A percentile compares a stretch with the other conserved stretches of the same genome.
Evolutionary conservation across 1,284 basidiomycete genomes (phyloP).

Genomic region (Coriolopsis trogii): DNA sequence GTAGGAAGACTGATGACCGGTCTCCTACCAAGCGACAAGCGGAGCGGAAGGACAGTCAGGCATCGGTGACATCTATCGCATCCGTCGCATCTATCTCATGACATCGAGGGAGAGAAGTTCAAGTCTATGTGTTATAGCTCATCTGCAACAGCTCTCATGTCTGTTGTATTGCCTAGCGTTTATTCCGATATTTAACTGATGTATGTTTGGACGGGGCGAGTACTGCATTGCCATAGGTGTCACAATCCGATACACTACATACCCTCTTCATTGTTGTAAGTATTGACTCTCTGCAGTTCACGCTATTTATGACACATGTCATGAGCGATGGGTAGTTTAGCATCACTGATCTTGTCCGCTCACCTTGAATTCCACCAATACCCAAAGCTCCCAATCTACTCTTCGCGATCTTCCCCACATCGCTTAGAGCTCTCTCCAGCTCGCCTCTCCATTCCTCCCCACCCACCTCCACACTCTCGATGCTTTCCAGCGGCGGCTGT

Average conservation of each 20-base stretch:
- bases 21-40: conserved; percentile 23
- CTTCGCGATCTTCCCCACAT: conserved; percentile 77
- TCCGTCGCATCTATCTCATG: too few relatives aligned
- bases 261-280: too few relatives aligned
- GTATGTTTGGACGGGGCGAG: conserved; percentile 2
- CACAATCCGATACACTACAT: too few relatives aligned
- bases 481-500: conserved; percentile 40
- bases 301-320: too few relatives aligned
- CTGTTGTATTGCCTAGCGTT: conserved; percentile 21
- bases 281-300: too few relatives aligned
- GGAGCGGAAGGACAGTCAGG: conserved; percentile 24
- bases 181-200: conserved; percentile 29
- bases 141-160: too few relatives aligned
- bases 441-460: conserved; percentile 49
- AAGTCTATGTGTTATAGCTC: conserved; percentile 18
- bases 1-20: conserved; percentile 1
- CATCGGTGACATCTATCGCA: conserved; percentile 4
- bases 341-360: background rate
- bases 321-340: too few relatives aligned
- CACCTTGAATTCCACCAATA: conserved; percentile 26
- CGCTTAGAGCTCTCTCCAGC: conserved; percentile 69
- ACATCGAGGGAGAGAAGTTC: conserved; percentile 14
- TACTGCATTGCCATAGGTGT: background rate
- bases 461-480: conserved; percentile 45
- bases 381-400: conserved; percentile 56